Evolutionary conservation across 139 green algal species (phyloP), one percentile per base, ranked within the genome.

Genomic region (Pleodorina starrii): DNA sequence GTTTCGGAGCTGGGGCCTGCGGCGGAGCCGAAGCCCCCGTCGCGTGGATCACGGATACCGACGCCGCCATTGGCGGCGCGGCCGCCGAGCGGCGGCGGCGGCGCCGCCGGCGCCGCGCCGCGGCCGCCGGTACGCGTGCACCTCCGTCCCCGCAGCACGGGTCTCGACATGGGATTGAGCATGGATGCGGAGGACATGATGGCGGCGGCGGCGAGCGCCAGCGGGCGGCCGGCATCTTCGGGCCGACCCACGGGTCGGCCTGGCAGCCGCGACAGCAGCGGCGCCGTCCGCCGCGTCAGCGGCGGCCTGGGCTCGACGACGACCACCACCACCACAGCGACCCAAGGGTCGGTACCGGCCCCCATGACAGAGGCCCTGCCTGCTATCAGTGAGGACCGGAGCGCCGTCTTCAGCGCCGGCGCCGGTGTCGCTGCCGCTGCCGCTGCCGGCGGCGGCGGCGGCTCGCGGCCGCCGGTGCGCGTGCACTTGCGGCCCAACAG

Each of bases 81-180:
- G 43, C 36, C 36, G 69, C 69, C n/a, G n/a, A n/a, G n/a, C n/a
- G 38, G 69, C 69, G 69, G 11, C 36, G 69, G 69, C 36, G 40
- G 21, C 42, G 66, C 32, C 6, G 66, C 32, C 66, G 32, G 3
- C 35, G 66, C 66, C 66, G 6, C 44, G 21, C 12, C 7, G 16
- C 60, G 42, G 80, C 73, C 81, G 44, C 81, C 81, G 0, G 81
- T 87, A 43, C 81, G 81, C 43, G 60, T 87, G 81, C 81, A 87
- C 60, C 43, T 87, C 5, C 81, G 81, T 6, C 60, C 81, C 5
- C 7, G 51, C 81, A 78, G 63, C 81, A 40, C 60, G 29, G 60
- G 81, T n/a, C 43, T 87, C 11, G 32, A 46, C 44, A 85, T 85
- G 77, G 38, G 1, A 10, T 19, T 85, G 25, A 85, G 77, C 77